phyloP scores from a whole-genome alignment of 169 alveolate genomes.

The Theileria orientalis region DNA sequence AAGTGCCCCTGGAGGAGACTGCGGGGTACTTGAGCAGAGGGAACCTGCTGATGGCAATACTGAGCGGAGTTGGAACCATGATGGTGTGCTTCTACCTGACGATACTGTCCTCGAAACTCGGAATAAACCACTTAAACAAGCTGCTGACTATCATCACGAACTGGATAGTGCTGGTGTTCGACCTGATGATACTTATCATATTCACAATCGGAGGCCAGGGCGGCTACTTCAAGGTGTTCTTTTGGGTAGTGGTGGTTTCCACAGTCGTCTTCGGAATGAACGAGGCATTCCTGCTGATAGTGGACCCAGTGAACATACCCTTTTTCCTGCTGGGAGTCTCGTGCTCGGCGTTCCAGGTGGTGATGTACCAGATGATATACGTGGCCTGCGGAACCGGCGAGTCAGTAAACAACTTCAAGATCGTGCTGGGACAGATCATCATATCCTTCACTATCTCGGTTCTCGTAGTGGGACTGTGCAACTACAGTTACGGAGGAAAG shows the following conservation, averaged over 20 bases:
- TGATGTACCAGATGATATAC: background rate
- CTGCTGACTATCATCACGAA: background rate
- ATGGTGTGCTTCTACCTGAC: background rate
- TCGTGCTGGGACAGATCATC: too few relatives aligned
- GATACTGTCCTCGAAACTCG: background rate
- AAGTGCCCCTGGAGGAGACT: background rate
- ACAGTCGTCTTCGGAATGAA: background rate
- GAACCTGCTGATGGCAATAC: background rate
- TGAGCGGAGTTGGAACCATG: background rate
- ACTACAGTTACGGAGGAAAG: background rate
- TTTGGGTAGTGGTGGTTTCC: background rate
- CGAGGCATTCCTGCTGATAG: background rate
- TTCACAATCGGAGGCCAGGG: background rate
- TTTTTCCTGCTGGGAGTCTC: background rate
- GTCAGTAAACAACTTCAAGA: too few relatives aligned
- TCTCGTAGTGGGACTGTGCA: background rate
- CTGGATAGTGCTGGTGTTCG: background rate
- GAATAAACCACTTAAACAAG: background rate
- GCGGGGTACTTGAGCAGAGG: background rate
- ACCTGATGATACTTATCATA: background rate
- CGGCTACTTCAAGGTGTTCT: background rate
- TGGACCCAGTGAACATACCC: constrained; percentile 1
- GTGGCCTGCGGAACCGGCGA: background rate
- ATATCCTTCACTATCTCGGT: background rate
- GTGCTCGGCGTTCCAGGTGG: background rate